Evolutionary conservation across 2,329 filamentous ascomycete species (phyloP), one percentile per base, ranked within the genome.

Genomic region (Xylariomycetidae sp.): DNA sequence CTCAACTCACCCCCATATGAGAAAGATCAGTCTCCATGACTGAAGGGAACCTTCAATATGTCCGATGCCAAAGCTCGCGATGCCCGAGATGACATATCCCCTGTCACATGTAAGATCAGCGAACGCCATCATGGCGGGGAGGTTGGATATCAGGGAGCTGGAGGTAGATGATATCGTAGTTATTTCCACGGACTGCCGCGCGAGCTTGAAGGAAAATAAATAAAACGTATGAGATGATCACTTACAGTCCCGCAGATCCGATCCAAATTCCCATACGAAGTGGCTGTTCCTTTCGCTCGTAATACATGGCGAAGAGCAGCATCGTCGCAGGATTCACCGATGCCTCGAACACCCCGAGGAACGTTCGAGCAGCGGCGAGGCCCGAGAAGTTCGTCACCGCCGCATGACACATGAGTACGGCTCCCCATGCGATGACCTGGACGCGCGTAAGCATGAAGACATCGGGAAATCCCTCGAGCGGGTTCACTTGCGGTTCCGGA

Each of bases 221-320:
- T n/a, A n/a, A n/a, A n/a, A n/a, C n/a, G n/a, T n/a, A n/a, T n/a
- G n/a, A n/a, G n/a, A n/a, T n/a, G n/a, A n/a, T n/a, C n/a, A n/a
- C n/a, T n/a, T n/a, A n/a, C 9, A 54, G 18, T 16, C 56, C 56
- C 40, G 56, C 56, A 7, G 50, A 51, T 6, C 51, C 51, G 36
- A 53, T 51, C 56, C 56, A 60, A 12, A 51, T 50, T 2, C 54
- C 57, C 22, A 56, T 55, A 18, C 61, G 52, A 25, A 62, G 45
- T 2, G 57, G 57, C 30, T 63, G 61, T 31, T 64, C 61, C 7
- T 56, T 44, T 14, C 58, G 48, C 11, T 51, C 54, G 44, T 62
- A 64, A 42, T 57, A 59, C 46, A 63, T 61, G 8, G 57, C 55
- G 7, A 56, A 62, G 4, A 64, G 53, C 20, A 63, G 42, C 16